Evolutionary conservation across 129 eudicot species (phyloP).

Genomic region (Tagetes erecta): DNA sequence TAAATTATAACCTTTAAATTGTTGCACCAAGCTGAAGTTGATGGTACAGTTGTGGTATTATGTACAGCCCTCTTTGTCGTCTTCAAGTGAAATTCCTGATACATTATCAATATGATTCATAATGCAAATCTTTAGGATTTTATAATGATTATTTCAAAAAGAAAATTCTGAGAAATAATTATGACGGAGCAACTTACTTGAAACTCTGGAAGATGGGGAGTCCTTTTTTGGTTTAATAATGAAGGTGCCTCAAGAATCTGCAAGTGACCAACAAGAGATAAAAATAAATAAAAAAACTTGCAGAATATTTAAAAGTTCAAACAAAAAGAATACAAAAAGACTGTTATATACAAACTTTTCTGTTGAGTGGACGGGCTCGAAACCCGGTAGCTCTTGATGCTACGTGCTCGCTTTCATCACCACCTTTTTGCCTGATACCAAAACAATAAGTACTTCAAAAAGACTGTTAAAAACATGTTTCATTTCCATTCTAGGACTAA

Average conservation of each 20-base stretch:
- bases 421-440: conserved; percentile 53
- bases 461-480: conserved; percentile 1
- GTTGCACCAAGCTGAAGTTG: conserved; percentile 37
- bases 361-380: conserved; percentile 83
- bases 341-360: conserved; percentile 55
- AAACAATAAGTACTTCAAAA: conserved; percentile 14
- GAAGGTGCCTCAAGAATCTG: conserved; percentile 87
- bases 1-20: conserved; percentile 48
- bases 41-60: conserved; percentile 45
- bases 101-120: conserved; percentile 17
- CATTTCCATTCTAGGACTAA: background rate
- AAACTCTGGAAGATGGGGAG: conserved; percentile 63
- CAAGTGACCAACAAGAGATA: conserved; percentile 20
- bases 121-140: background rate
- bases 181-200: conserved; percentile 43
- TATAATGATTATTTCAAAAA: conserved; percentile 10
- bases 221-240: conserved; percentile 56
- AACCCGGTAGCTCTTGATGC: conserved; percentile 52
- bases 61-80: conserved; percentile 80
- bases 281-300: background rate
- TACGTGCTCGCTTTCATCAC: conserved; percentile 42
- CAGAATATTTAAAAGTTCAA: background rate
- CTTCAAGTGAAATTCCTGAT: conserved; percentile 80
- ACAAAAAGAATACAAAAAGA: background rate
- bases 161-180: background rate